Conservation (phyloP, 2,329 filamentous ascomycete species). For the Nemania sp. region DNA sequence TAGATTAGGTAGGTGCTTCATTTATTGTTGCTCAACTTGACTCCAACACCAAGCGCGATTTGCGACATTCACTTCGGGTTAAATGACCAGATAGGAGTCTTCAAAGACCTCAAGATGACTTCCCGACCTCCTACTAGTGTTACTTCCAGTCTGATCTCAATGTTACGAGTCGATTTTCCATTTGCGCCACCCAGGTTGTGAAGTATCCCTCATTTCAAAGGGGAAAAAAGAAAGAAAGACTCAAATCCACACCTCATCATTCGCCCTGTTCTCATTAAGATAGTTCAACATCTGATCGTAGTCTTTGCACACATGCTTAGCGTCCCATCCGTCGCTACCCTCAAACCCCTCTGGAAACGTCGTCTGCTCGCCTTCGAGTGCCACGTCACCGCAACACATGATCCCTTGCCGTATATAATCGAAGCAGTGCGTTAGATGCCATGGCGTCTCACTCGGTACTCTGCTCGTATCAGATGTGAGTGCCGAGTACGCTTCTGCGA, state of each 20-base stretch:
- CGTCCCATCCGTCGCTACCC: constrained; percentile 59
- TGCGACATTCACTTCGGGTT: neutral
- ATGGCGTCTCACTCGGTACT: constrained; percentile 50
- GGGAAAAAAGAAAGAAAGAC: too few relatives aligned
- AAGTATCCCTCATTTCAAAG: neutral
- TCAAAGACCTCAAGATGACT: neutral
- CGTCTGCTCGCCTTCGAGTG: constrained; percentile 54
- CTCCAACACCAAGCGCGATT: neutral
- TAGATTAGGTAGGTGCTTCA: too few relatives aligned
- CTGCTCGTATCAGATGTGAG: constrained; percentile 47
- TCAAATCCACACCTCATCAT: constrained; percentile 56
- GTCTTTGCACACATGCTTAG: constrained; percentile 58
- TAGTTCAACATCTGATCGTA: constrained; percentile 53
- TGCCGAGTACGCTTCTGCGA: constrained; percentile 54
- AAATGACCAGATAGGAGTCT: neutral
- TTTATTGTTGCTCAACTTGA: too few relatives aligned
- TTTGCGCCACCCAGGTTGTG: neutral
- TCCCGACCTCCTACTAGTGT: too few relatives aligned
- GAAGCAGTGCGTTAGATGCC: constrained; percentile 57
- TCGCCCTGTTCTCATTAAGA: constrained; percentile 51
- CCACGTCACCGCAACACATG: constrained; percentile 50
- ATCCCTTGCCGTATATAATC: constrained; percentile 43
- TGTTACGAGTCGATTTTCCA: neutral
- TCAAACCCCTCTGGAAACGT: constrained; percentile 53
- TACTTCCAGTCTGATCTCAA: too few relatives aligned